Base-by-base conservation (phyloP, 805 yeast species). In the Dipodascopsis uninucleata region DNA sequence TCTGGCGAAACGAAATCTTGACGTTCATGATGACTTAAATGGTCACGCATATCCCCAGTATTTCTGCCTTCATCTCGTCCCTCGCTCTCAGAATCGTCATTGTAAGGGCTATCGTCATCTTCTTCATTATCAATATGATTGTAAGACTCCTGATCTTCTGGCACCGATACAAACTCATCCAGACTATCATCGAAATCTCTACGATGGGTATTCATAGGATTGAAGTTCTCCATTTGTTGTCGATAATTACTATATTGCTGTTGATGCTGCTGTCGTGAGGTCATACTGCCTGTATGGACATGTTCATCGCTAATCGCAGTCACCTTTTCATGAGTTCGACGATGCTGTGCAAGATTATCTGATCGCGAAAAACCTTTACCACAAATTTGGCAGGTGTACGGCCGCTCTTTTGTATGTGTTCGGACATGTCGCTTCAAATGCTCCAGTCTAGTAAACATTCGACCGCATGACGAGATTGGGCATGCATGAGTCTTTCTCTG, bases 351-450 rank as follows among this genome's bases (percentile, higher is more conserved):
- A 2, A 43, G 39, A 21, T 45, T 55, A 24, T 43, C 54, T 2
- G 48, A 48, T 1, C 59, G 45, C 36, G 57, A 49, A 28, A 52
- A 52, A 9, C 50, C 46, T 21, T 46, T 52, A 12, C 41, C 41
- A 37, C 56, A 52, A 6, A 52, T 35, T 28, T 42, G 41, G 39
- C 56, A 52, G 7, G 24, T 46, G 26, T 49, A 52, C 14, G 56
- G 56, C 20, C 55, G 18, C 17, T 52, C 56, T 22, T 50, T 50
- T 9, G 56, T 52, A 21, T 52, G 56, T n/a, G 56, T 48, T 8
- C 56, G 44, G 12, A 52, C 56, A 22, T 52, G 56, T 22, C 55
- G 26, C 40, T 50, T 49, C 31, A 52, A 31, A 33, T 52, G 56
- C 35, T 52, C 56, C 22, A 45, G 31, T 4, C 56, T 42, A 4